Evolutionary conservation across 2,329 filamentous ascomycete genomes (phyloP).

Genomic region (Sarocladium strictum): DNA sequence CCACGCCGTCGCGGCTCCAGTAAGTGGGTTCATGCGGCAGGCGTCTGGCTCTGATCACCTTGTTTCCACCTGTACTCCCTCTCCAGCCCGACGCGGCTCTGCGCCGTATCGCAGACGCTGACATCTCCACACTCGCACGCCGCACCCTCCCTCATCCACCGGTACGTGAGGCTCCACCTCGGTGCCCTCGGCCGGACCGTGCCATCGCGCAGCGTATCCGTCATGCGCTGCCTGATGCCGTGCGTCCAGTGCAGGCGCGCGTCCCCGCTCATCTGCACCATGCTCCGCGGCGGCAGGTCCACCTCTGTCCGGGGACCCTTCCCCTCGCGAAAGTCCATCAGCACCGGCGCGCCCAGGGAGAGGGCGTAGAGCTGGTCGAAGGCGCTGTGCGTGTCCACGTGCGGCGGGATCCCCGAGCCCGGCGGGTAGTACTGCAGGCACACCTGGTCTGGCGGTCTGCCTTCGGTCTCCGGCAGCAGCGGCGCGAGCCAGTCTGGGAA

Average conservation of each 20-base stretch:
- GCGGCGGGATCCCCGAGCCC: slow-evolving; percentile 53
- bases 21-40: too few species aligned
- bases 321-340: slow-evolving; percentile 35
- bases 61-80: not conserved
- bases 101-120: slow-evolving; percentile 38
- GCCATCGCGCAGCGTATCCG: slow-evolving; percentile 39
- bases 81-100: not conserved
- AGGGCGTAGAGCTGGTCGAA: slow-evolving; percentile 40
- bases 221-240: slow-evolving; percentile 48
- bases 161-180: slow-evolving; percentile 51
- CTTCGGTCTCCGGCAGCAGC: slow-evolving; percentile 38
- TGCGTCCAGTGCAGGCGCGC: slow-evolving; percentile 50
- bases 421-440: slow-evolving; percentile 56
- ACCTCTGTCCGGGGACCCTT: slow-evolving; percentile 29
- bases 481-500: slow-evolving; percentile 47
- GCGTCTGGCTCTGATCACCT: too few species aligned
- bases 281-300: slow-evolving; percentile 40
- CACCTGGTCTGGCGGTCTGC: slow-evolving; percentile 47
- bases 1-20: too few species aligned
- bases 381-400: slow-evolving; percentile 50
- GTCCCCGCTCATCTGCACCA: slow-evolving; percentile 46
- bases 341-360: slow-evolving; percentile 33
- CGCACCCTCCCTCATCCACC: slow-evolving; percentile 41
- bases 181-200: slow-evolving; percentile 34
- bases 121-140: slow-evolving; percentile 45